A percentile compares a stretch with the other conserved stretches of the same genome.
Evolutionary conservation across 805 yeast species (phyloP).

Genomic region (Candida sanyiensis): DNA sequence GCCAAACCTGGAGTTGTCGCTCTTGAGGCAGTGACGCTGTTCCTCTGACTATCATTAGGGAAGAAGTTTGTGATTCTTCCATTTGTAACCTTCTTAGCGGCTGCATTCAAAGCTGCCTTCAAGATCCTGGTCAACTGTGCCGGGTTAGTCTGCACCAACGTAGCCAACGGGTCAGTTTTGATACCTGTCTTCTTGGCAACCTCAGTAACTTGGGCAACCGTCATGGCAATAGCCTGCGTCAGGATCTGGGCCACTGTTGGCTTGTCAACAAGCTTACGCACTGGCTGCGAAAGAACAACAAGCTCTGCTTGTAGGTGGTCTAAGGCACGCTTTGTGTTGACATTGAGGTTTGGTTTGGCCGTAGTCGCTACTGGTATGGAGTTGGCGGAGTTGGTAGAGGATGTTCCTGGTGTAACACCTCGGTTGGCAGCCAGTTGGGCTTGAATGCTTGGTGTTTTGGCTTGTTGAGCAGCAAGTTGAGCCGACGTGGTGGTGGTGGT

Average conservation of each 20-base stretch:
- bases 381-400: too few relatives aligned
- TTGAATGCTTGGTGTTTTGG: slow-evolving; percentile 24
- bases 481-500: too few relatives aligned
- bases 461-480: slow-evolving; percentile 1
- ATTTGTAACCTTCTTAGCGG: slow-evolving; percentile 56
- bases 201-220: slow-evolving; percentile 83
- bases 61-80: slow-evolving; percentile 48
- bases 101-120: slow-evolving; percentile 76
- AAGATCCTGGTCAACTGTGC: slow-evolving; percentile 72
- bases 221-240: slow-evolving; percentile 89
- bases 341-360: slow-evolving; percentile 30
- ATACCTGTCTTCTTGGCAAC: slow-evolving; percentile 84
- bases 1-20: slow-evolving; percentile 10
- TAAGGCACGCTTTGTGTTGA: slow-evolving; percentile 54
- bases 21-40: slow-evolving; percentile 20
- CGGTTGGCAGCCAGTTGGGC: slow-evolving; percentile 31
- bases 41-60: too few relatives aligned
- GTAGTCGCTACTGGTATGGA: slow-evolving; percentile 24
- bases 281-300: slow-evolving; percentile 68
- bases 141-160: slow-evolving; percentile 75
- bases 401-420: slow-evolving; percentile 18
- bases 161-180: slow-evolving; percentile 70
- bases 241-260: slow-evolving; percentile 78
- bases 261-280: slow-evolving; percentile 64
- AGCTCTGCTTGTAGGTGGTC: slow-evolving; percentile 83